A percentile compares a stretch with the other conserved stretches of the same genome.
phyloP scores from a whole-genome alignment of 768 basidiomycete species.

The Tricholoma sp. region DNA sequence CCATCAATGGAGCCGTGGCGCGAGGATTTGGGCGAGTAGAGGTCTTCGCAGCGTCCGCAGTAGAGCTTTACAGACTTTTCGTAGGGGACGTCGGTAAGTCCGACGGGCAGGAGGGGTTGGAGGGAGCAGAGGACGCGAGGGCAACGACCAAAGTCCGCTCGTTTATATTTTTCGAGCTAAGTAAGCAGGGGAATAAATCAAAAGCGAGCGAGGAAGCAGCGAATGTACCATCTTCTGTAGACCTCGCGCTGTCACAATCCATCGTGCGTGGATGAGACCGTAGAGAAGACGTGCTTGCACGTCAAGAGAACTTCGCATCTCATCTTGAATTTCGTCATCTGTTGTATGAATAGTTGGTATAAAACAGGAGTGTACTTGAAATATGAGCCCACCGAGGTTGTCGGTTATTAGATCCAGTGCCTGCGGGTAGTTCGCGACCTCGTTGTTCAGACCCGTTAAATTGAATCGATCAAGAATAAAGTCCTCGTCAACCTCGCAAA shows the following conservation, averaged over 20 bases:
- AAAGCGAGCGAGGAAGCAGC: neutral
- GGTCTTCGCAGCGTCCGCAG: slow-evolving; percentile 97
- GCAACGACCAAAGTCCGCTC: slow-evolving; percentile 97
- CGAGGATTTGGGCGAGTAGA: slow-evolving; percentile 96
- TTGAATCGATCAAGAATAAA: slow-evolving; percentile 99
- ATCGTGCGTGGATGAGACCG: slow-evolving; percentile 93
- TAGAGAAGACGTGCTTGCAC: slow-evolving; percentile 92
- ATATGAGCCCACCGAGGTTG: slow-evolving; percentile 68
- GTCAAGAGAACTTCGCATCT: slow-evolving; percentile 86
- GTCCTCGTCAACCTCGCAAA: slow-evolving; percentile 98
- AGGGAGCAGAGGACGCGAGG: slow-evolving; percentile 94
- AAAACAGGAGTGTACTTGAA: neutral
- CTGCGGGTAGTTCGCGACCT: slow-evolving; percentile 90
- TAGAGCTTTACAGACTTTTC: slow-evolving; percentile 99
- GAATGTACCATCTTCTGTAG: slow-evolving; percentile 84
- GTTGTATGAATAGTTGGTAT: neutral
- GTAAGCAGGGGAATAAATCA: neutral
- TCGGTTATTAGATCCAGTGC: slow-evolving; percentile 96
- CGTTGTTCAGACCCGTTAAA: slow-evolving; percentile 93
- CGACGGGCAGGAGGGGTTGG: slow-evolving; percentile 94
- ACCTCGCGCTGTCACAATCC: slow-evolving; percentile 93
- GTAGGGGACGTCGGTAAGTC: slow-evolving; percentile 95
- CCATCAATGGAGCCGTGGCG: slow-evolving; percentile 97
- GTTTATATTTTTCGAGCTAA: slow-evolving; percentile 95
- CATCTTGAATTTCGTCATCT: slow-evolving; percentile 96